Evolutionary conservation across 352 stramenopile species (phyloP), one percentile per base, ranked within the genome.

Genomic region (Phytophthora colocasiae): DNA sequence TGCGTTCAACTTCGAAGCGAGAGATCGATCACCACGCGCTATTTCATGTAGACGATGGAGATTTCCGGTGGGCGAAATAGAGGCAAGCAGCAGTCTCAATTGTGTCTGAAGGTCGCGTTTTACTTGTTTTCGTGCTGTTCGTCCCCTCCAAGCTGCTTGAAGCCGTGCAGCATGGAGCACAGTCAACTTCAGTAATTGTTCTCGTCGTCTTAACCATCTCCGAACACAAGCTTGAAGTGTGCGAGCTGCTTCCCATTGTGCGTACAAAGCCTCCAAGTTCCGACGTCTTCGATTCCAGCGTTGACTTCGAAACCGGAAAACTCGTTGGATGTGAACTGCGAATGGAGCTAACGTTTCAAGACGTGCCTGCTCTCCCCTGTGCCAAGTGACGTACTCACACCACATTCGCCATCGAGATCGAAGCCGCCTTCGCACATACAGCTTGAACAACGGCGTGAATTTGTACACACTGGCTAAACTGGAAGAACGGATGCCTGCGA

Each of bases 31-130:
- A 17, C 55, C 65, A 4, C 63, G 66, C 4, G 68, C 58, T 1
- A 92, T 61, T 31, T 90, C 77, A 15, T 80, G 78, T 0, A 93
- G 60, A 6, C 82, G 81, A 66, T 91, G 76, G 4, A 93, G 68
- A 31, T 80, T 83, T 4, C 85, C 82, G 1, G 75, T 89, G 0
- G 85, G 85, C 2, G 82, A 80, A 38, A 93, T 57, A 9, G 63
- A 75, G 11, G 73, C 64, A 1, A 93, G 58, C 12, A 88, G 61
- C 22, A 58, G 26, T 19, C 85, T 69, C 6, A 93, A 46, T 19
- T 76, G 62, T 2, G 78, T 58, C 45, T 87, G 69, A 4, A 91
- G 61, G 0, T 73, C 32, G 17, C 67, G 66, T 22, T 86, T 87
- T 5, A 93, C 67, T 14, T 55, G 58, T 41, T 61, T 62, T 1